Evolutionary conservation across 805 yeast species (phyloP).

Genomic region (Hanseniaspora nectarophila): DNA sequence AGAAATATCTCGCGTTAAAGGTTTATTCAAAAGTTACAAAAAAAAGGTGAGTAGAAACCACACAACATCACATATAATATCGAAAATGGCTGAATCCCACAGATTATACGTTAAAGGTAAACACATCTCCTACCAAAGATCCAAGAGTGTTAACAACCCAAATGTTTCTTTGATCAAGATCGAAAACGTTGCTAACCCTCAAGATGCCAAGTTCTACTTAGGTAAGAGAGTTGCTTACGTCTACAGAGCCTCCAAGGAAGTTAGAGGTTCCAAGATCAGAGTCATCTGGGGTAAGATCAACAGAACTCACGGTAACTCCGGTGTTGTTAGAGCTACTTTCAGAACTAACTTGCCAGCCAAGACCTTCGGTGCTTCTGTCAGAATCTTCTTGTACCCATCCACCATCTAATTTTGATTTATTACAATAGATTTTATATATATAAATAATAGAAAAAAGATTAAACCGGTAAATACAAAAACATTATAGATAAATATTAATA

Average conservation of each 20-base stretch:
- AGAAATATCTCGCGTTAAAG: neutral
- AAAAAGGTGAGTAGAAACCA: neutral
- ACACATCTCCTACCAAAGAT: conserved; percentile 99
- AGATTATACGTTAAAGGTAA: conserved; percentile 99
- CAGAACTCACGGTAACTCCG: conserved; percentile 98
- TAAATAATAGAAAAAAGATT: neutral
- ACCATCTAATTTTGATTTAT: conserved; percentile 61
- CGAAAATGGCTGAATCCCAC: conserved; percentile 88
- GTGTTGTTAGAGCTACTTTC: conserved; percentile 98
- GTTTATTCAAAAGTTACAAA: neutral
- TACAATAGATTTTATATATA: neutral
- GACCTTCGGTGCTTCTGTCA: conserved; percentile 99
- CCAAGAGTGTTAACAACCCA: conserved; percentile 97
- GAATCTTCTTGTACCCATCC: conserved; percentile 99
- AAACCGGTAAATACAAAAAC: neutral
- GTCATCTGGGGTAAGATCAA: conserved; percentile 99
- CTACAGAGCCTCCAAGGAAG: conserved; percentile 95
- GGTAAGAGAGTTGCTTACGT: conserved; percentile 99
- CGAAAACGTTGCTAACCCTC: conserved; percentile 85
- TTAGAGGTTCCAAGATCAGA: conserved; percentile 98
- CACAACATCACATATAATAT: conserved; percentile 13
- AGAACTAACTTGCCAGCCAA: conserved; percentile 98
- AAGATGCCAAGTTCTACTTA: conserved; percentile 97
- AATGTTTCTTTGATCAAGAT: conserved; percentile 91
- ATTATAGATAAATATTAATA: neutral